phyloP scores from a whole-genome alignment of 2,329 filamentous ascomycete genomes.

The Ophiostoma ips region DNA sequence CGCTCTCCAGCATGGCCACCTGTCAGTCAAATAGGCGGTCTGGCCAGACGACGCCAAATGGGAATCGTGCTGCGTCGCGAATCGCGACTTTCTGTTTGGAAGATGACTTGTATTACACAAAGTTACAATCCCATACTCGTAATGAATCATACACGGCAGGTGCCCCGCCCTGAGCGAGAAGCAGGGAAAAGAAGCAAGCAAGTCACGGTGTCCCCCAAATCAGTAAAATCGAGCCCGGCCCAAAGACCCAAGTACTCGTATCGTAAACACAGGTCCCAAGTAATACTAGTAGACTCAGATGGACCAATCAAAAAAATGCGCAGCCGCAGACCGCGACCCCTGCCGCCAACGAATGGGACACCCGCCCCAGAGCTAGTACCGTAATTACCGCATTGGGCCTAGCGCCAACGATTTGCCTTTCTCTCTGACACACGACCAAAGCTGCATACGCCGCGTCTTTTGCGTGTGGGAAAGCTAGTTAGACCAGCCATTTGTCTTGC shows the following conservation, averaged over 20 bases:
- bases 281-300: background rate
- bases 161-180: background rate
- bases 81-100: too few relatives aligned
- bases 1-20: too few relatives aligned
- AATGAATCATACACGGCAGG: background rate
- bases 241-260: background rate
- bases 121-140: too few relatives aligned
- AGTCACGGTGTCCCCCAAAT: constrained; percentile 4
- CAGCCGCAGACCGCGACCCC: background rate
- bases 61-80: too few relatives aligned
- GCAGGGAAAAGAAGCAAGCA: constrained; percentile 1
- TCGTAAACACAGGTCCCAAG: background rate
- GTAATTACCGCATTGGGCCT: background rate
- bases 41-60: too few relatives aligned
- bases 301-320: background rate
- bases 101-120: too few relatives aligned
- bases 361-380: background rate
- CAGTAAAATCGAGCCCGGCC: constrained; percentile 3
- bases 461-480: background rate
- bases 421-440: background rate
- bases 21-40: too few relatives aligned
- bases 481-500: background rate
- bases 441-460: background rate
- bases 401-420: background rate
- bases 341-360: background rate